phyloP scores from a whole-genome alignment of 768 basidiomycete genomes.

The Auriscalpium vulgare region DNA sequence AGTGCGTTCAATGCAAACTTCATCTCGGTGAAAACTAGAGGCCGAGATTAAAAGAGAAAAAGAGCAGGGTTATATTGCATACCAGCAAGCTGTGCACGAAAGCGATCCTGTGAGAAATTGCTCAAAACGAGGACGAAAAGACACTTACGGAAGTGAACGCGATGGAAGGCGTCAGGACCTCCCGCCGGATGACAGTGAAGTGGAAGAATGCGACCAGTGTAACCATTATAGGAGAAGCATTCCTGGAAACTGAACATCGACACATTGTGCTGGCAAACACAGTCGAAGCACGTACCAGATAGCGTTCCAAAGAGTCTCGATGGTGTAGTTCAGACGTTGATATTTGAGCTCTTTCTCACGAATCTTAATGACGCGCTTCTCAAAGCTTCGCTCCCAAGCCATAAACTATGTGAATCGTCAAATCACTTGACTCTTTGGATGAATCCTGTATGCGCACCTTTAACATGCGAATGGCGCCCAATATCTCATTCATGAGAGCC shows the following conservation, averaged over 20 bases:
- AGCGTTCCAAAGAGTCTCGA: constrained; percentile 61
- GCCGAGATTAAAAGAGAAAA: background rate
- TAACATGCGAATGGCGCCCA: constrained; percentile 87
- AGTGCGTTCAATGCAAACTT: constrained; percentile 82
- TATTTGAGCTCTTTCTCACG: constrained; percentile 77
- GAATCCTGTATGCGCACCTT: constrained; percentile 39
- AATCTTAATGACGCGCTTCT: constrained; percentile 61
- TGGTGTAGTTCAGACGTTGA: constrained; percentile 79
- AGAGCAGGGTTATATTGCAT: constrained; percentile 2
- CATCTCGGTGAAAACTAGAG: constrained; percentile 75
- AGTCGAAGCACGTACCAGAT: constrained; percentile 35
- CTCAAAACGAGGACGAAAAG: background rate
- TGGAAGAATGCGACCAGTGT: constrained; percentile 47
- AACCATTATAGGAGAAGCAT: constrained; percentile 40
- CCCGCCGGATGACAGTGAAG: constrained; percentile 62
- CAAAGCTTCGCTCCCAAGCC: constrained; percentile 92
- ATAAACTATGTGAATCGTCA: constrained; percentile 52
- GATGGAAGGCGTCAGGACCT: constrained; percentile 70
- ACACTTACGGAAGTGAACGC: constrained; percentile 56
- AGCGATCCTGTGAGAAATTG: background rate
- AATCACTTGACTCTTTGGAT: background rate
- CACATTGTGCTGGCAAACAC: background rate
- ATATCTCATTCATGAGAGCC: constrained; percentile 87
- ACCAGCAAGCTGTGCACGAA: constrained; percentile 33
- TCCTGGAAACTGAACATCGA: constrained; percentile 18